Base-by-base conservation (phyloP, 768 basidiomycete species). In the Suillus subaureus region DNA sequence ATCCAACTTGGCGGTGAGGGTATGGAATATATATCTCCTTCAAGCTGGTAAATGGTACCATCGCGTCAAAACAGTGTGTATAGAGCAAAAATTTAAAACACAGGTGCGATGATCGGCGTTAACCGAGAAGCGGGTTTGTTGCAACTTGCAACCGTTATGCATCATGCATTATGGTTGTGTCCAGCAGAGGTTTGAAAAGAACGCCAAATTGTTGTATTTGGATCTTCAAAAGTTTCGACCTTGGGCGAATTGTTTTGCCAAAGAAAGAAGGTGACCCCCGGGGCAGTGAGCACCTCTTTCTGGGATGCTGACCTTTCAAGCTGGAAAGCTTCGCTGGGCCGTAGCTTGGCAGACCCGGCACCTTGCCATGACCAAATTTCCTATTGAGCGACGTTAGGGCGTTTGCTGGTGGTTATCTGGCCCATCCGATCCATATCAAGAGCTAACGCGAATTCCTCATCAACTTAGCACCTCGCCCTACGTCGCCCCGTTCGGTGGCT, bases 21-120 rank as follows among this genome's bases (percentile, higher is more conserved):
- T 82, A 66, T 99, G 96, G 66, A 97, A 77, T 68, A 99, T 89
- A 75, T 96, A 99, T 64, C 93, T 85, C 55, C 96, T 88, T 66
- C 18, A 43, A 43, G 97, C 96, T 16, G 96, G 94, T 11, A 96
- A 85, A 33, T 95, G 91, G 76, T 94, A 98, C 65, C 93, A 89
- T 66, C 93, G 92, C 1, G 89, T 90, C 2, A 94, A 96, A 64
- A 99, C 90, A 62, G 91, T 37, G 31, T 88, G 62, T 94, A 3
- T 16, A 43, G 18, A 43, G 18, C 42, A 43, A 7, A 42, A 18
- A 18, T 15, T 4, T 42, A 18, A 15, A 42, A 7, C 33, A 35
- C 35, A 35, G 35, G 42, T 43, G 42, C 8, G 18, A 43, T 4
- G 18, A 43, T 43, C 42, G 43, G 21, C 21, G 9, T 45, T 45